phyloP scores from a whole-genome alignment of 345 rosid genomes.

The Arabis alpina region DNA sequence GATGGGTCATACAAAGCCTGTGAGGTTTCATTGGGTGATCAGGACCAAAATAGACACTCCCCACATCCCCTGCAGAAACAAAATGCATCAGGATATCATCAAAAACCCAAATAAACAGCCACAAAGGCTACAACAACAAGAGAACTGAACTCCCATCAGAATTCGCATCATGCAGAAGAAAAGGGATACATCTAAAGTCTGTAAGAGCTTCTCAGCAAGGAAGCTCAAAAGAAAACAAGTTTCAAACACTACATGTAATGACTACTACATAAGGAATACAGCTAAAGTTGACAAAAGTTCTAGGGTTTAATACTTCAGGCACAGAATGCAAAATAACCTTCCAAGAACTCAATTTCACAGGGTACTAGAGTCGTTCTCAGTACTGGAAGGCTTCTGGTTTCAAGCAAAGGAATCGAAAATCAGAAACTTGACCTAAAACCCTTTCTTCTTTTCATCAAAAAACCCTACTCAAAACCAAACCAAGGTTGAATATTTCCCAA shows the following conservation, averaged over 20 bases:
- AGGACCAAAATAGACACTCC: conserved; percentile 91
- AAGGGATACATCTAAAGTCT: not conserved
- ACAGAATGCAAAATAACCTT: not conserved
- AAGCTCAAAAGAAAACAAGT: not conserved
- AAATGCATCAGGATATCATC: conserved; percentile 7
- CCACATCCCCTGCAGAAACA: conserved; percentile 79
- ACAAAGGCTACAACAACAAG: conserved; percentile 6
- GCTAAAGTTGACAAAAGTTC: not conserved
- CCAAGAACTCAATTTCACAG: conserved; percentile 4
- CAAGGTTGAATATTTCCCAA: not conserved
- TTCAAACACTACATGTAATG: not conserved
- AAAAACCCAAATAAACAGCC: not conserved
- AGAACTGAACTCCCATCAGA: not conserved
- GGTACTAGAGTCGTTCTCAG: not conserved
- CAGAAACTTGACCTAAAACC: conserved; percentile 27
- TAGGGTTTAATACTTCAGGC: conserved; percentile 13
- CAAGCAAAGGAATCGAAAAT: not conserved
- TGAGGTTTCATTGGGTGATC: conserved; percentile 99
- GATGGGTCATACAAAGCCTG: conserved; percentile 97
- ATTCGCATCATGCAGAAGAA: not conserved
- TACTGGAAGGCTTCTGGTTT: not conserved
- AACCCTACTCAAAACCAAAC: conserved; percentile 15
- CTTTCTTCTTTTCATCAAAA: conserved; percentile 21
- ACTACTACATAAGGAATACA: not conserved
- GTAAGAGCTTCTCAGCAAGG: not conserved